Evolutionary conservation across 2,329 filamentous ascomycete species (phyloP).

Genomic region (Colletotrichum camelliae): DNA sequence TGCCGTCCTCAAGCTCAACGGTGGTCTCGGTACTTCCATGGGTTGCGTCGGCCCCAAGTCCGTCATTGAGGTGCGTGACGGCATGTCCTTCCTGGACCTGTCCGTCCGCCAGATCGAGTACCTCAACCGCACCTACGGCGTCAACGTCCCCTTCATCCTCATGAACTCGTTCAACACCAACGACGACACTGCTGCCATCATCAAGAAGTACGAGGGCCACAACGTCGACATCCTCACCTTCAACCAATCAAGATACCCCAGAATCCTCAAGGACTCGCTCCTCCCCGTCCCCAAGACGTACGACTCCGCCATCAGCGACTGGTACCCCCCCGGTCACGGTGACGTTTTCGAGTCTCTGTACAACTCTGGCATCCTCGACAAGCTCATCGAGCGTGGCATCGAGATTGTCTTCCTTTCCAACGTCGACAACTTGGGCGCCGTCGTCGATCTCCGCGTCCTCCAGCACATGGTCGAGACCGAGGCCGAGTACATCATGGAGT

Average conservation of each 20-base stretch:
- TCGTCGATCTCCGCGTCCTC: slow-evolving; percentile 96
- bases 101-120: slow-evolving; percentile 99
- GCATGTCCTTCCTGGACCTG: slow-evolving; percentile 99
- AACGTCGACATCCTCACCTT: slow-evolving; percentile 99
- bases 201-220: slow-evolving; percentile 99
- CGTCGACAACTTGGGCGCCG: slow-evolving; percentile 96
- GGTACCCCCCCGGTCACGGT: slow-evolving; percentile 99
- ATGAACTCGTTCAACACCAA: slow-evolving; percentile 99
- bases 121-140: slow-evolving; percentile 96
- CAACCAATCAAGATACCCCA: slow-evolving; percentile 97
- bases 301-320: slow-evolving; percentile 89
- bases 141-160: slow-evolving; percentile 96
- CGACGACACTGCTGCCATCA: slow-evolving; percentile 96
- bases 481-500: slow-evolving; percentile 99
- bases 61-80: slow-evolving; percentile 98
- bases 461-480: slow-evolving; percentile 99
- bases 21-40: slow-evolving; percentile 99
- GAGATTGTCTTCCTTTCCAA: slow-evolving; percentile 99
- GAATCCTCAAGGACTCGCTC: slow-evolving; percentile 97
- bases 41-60: slow-evolving; percentile 99
- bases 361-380: slow-evolving; percentile 97
- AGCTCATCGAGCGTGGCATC: slow-evolving; percentile 92
- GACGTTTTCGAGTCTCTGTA: slow-evolving; percentile 99
- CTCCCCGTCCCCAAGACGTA: slow-evolving; percentile 92
- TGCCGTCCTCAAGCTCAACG: slow-evolving; percentile 98